A percentile compares a stretch with the other conserved stretches of the same genome.
phyloP scores from a whole-genome alignment of 1,284 basidiomycete species.

The Phenoliferia sp. region DNA sequence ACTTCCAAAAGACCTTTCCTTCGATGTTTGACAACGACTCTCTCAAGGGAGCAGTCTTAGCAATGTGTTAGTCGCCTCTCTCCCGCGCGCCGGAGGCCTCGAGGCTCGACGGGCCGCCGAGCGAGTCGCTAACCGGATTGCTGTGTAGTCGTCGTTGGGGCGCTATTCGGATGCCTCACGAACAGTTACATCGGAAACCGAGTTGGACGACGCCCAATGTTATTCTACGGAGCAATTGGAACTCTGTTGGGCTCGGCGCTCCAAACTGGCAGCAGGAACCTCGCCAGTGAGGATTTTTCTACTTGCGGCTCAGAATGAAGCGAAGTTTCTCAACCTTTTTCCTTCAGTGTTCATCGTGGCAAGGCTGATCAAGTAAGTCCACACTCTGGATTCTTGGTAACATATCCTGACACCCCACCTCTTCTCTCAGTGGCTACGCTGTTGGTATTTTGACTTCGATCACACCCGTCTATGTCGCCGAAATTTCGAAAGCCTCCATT shows the following conservation, averaged over 20 bases:
- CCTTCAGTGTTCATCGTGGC: conserved; percentile 32
- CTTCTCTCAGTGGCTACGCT: no score
- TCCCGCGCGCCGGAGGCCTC: not conserved
- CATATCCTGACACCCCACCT: no score
- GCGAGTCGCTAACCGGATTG: not conserved
- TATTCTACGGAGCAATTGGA: conserved; percentile 15
- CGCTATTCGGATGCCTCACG: conserved; percentile 26
- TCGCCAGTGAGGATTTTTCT: no score
- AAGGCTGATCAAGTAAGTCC: conserved; percentile 17
- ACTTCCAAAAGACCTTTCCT: not conserved
- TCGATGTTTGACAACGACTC: not conserved
- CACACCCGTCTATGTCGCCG: conserved; percentile 31
- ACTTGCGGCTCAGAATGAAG: no score
- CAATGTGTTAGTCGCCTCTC: not conserved
- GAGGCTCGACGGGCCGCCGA: no score
- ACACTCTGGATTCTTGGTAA: no score
- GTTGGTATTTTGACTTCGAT: conserved; percentile 32
- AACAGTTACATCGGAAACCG: conserved; percentile 28
- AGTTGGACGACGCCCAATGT: conserved; percentile 23
- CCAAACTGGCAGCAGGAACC: conserved; percentile 25
- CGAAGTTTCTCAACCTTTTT: no score
- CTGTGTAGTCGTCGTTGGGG: conserved; percentile 25
- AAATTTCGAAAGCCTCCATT: conserved; percentile 28
- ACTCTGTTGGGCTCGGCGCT: conserved; percentile 29
- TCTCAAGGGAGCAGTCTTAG: not conserved